phyloP scores from a whole-genome alignment of 2,329 filamentous ascomycete species.

The Curvularia sp. region DNA sequence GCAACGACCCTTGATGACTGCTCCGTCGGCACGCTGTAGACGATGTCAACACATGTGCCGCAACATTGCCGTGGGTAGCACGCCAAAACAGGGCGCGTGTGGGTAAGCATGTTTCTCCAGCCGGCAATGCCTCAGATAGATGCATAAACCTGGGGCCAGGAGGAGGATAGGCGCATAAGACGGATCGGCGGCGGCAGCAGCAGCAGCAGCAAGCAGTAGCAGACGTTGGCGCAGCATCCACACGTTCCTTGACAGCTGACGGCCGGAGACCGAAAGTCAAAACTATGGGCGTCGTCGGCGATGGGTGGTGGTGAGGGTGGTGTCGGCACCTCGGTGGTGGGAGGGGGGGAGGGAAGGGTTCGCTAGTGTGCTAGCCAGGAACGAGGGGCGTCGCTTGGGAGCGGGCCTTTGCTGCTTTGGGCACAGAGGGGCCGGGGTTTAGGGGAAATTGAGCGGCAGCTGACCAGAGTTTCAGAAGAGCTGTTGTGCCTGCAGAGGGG shows the following conservation, averaged over 20 bases:
- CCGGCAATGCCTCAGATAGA: slow-evolving; percentile 5
- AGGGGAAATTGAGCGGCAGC: slow-evolving; percentile 21
- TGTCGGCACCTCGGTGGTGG: not conserved
- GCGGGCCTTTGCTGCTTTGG: slow-evolving; percentile 9
- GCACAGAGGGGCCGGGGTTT: slow-evolving; percentile 14
- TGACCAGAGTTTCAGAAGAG: slow-evolving; percentile 27
- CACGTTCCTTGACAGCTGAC: not conserved
- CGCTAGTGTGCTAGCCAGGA: slow-evolving; percentile 21
- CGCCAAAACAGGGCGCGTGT: slow-evolving; percentile 7
- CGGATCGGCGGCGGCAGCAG: slow-evolving; percentile 1
- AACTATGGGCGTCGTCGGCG: not conserved
- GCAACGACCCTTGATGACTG: slow-evolving; percentile 2
- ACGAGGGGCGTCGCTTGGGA: slow-evolving; percentile 18
- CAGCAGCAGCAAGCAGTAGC: too few species aligned
- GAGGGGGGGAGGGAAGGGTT: not conserved
- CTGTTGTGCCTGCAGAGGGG: not conserved
- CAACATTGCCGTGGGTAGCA: slow-evolving; percentile 5
- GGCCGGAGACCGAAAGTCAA: slow-evolving; percentile 3
- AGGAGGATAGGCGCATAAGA: not conserved
- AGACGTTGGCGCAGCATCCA: not conserved
- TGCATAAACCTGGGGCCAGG: not conserved
- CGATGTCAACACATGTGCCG: slow-evolving; percentile 1
- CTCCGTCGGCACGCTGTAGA: not conserved
- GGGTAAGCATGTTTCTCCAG: slow-evolving; percentile 2
- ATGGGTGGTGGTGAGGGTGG: not conserved